These are phyloP conservation scores for Neofusicoccum sp. DNA, from an alignment of 2,329 filamentous ascomycete species.

Conservation along the genomic window DNA sequence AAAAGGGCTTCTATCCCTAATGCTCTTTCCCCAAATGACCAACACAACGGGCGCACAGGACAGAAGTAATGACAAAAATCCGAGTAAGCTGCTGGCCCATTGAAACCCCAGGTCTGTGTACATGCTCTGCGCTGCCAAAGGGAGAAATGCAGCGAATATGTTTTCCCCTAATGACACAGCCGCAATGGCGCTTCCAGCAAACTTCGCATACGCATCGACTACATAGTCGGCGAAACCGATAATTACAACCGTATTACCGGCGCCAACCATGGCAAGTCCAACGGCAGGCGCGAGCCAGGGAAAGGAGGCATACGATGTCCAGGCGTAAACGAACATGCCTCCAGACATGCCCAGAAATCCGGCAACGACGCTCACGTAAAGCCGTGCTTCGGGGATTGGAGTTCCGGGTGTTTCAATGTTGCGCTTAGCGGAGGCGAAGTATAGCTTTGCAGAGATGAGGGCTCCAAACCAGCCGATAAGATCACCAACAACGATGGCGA, in stretches of 20 bases:
- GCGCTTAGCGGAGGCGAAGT: constrained; percentile 39
- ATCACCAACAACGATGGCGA: constrained; percentile 47
- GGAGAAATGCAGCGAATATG: constrained; percentile 48
- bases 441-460: constrained; percentile 38
- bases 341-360: constrained; percentile 48
- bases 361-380: constrained; percentile 44
- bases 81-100: constrained; percentile 51
- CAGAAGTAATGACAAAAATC: constrained; percentile 43
- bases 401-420: constrained; percentile 2
- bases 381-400: constrained; percentile 42
- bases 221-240: constrained; percentile 49
- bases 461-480: constrained; percentile 40
- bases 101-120: constrained; percentile 49
- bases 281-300: constrained; percentile 50
- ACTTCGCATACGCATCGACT: constrained; percentile 50
- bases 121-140: constrained; percentile 48
- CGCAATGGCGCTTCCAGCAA: constrained; percentile 50
- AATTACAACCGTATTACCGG: constrained; percentile 50
- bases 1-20: constrained; percentile 40
- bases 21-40: constrained; percentile 41
- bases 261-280: constrained; percentile 49
- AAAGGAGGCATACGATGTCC: constrained; percentile 44
- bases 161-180: constrained; percentile 52
- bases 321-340: constrained; percentile 53
- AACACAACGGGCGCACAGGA: constrained; percentile 47